A percentile compares a stretch with the other conserved stretches of the same genome.
Conservation (phyloP, 345 rosid genomes). For the Atalantia buxifolia region DNA sequence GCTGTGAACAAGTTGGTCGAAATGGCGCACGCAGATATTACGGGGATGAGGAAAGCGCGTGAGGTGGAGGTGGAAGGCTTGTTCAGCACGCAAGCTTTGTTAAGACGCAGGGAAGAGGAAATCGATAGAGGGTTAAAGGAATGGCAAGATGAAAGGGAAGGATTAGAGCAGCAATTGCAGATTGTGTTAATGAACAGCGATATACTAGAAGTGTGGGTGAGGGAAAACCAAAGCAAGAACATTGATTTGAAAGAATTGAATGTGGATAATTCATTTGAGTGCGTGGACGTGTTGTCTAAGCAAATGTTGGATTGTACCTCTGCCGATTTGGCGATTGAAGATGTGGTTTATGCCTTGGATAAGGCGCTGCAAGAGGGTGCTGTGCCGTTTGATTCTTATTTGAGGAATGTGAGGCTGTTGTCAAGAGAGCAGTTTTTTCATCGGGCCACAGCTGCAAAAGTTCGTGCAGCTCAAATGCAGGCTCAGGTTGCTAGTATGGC, state of each 20-base stretch:
- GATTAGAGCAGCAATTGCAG: conserved; percentile 78
- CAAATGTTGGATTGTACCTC: conserved; percentile 82
- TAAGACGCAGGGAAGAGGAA: conserved; percentile 64
- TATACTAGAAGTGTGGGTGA: conserved; percentile 64
- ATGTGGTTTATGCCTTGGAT: conserved; percentile 69
- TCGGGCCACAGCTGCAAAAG: conserved; percentile 72
- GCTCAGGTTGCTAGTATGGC: conserved; percentile 88
- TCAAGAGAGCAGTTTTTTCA: conserved; percentile 93
- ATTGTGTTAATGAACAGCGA: conserved; percentile 70
- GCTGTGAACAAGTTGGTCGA: conserved; percentile 75
- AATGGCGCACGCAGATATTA: conserved; percentile 53
- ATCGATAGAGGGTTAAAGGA: conserved; percentile 57
- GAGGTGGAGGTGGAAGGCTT: conserved; percentile 81
- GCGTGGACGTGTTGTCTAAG: conserved; percentile 52
- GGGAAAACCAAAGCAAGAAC: conserved; percentile 55
- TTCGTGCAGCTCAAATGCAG: conserved; percentile 79
- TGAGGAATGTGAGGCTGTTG: conserved; percentile 83
- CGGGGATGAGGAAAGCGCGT: conserved; percentile 51
- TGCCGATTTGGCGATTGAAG: conserved; percentile 83
- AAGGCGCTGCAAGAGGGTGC: conserved; percentile 68
- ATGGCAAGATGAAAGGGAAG: conserved; percentile 74
- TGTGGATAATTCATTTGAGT: conserved; percentile 58
- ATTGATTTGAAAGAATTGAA: conserved; percentile 33
- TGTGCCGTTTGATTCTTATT: conserved; percentile 72
- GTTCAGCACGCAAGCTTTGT: conserved; percentile 57